Base-by-base conservation (phyloP, 148 eudicot genomes). In the Chenopodium formosanum region DNA sequence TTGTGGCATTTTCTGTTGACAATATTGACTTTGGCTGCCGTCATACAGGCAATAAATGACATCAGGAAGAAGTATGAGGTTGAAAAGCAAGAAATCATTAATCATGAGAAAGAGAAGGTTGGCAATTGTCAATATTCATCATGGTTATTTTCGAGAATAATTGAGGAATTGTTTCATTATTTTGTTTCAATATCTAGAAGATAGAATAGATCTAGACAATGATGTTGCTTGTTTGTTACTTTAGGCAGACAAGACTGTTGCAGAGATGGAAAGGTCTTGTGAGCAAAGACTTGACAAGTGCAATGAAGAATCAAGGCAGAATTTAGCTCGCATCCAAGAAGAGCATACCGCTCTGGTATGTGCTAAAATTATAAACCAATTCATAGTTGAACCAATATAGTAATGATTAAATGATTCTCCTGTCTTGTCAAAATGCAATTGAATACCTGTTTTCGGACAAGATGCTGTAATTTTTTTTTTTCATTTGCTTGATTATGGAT, bases 21-120 rank as follows among this genome's bases (percentile, higher is more conserved):
- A 34, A 34, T 0, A 34, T 34, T 34, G 3, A 4, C 74, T 44
- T 37, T 37, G 47, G 17, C 69, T 82, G 44, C 46, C 23, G 80
- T 81, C 76, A 82, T 85, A 88, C 87, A 96, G 99, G 99, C 98
- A 76, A 92, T 96, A 72, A 96, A 90, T 89, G 97, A 96, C 72
- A 96, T 96, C 71, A 89, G 92, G 80, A 94, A 89, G 87, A 94
- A 88, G 91, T 92, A 89, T 79, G 97, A 92, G 83, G 89, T 86
- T 79, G 98, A 96, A 81, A 96, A 94, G 90, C 91, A 88, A 88
- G 98, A 92, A 77, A 88, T 90, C 64, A 78, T 92, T 78, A 90
- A 82, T 74, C 70, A 83, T 82, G 99, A 94, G 89, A 94, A 91
- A 86, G 95, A 92, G 86, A 94, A 96, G 99, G 99, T 94, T 76